Evolutionary conservation across 2,329 filamentous ascomycete genomes (phyloP).

Genomic region (Cordyceps sp.): DNA sequence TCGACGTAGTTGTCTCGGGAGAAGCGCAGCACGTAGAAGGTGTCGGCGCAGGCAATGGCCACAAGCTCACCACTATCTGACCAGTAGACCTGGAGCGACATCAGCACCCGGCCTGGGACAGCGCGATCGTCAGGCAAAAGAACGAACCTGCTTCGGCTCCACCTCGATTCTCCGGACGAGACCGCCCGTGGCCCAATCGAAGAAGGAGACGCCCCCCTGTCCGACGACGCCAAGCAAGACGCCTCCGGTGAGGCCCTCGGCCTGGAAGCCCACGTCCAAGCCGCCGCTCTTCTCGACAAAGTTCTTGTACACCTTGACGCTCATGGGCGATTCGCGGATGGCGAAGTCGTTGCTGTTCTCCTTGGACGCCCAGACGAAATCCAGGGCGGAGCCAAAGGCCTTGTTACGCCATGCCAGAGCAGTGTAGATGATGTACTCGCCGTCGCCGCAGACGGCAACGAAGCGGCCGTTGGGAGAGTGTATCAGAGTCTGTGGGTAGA

Average conservation of each 20-base stretch:
- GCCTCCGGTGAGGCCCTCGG: conserved; percentile 78
- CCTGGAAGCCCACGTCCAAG: conserved; percentile 87
- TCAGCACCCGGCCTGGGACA: conserved; percentile 1
- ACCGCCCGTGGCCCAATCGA: conserved; percentile 84
- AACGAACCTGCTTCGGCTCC: conserved; percentile 34
- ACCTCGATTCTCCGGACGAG: conserved; percentile 86
- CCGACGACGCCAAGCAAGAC: conserved; percentile 87
- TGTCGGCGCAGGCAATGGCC: conserved; percentile 82
- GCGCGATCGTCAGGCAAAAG: neutral
- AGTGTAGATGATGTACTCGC: conserved; percentile 98
- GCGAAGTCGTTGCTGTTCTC: conserved; percentile 98
- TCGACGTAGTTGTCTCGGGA: conserved; percentile 78
- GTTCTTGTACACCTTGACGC: conserved; percentile 95
- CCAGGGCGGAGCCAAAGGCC: conserved; percentile 84
- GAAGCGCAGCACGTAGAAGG: conserved; percentile 85
- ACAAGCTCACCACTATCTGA: conserved; percentile 92
- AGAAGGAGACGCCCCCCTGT: conserved; percentile 86
- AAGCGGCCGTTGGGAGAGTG: conserved; percentile 95
- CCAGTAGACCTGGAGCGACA: conserved; percentile 61
- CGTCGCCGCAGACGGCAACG: conserved; percentile 70
- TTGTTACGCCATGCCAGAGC: conserved; percentile 94
- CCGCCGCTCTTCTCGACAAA: conserved; percentile 84
- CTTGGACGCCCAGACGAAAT: conserved; percentile 94
- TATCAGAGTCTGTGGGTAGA: conserved; percentile 85
- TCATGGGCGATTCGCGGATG: conserved; percentile 85